Conservation (phyloP, 768 basidiomycete species). For the Russula compacta region DNA sequence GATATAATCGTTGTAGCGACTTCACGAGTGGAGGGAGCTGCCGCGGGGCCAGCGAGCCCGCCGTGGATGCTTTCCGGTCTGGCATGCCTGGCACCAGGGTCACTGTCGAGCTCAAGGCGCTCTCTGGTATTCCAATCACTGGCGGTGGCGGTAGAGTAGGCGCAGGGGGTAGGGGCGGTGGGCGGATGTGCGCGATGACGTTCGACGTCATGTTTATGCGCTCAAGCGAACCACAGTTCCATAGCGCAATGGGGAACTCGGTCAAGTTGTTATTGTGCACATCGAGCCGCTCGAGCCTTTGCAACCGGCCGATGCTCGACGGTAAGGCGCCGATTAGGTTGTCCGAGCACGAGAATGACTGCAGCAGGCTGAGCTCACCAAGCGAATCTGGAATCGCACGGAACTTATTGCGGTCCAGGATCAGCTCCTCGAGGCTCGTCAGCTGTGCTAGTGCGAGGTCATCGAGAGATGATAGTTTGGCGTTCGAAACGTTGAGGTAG, state of each 20-base stretch:
- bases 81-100: conserved; percentile 11
- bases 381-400: conserved; percentile 76
- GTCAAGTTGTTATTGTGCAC: conserved; percentile 86
- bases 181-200: conserved; percentile 61
- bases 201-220: conserved; percentile 87
- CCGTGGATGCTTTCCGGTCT: conserved; percentile 39
- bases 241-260: conserved; percentile 65
- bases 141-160: conserved; percentile 18
- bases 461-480: conserved; percentile 79
- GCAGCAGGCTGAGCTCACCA: conserved; percentile 61
- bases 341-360: conserved; percentile 79
- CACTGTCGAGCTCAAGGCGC: conserved; percentile 11
- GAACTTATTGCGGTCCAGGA: conserved; percentile 82
- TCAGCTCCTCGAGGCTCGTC: conserved; percentile 57
- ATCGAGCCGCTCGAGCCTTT: conserved; percentile 67
- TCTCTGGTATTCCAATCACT: neutral
- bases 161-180: conserved; percentile 35
- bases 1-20: conserved; percentile 68
- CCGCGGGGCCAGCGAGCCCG: conserved; percentile 24
- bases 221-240: conserved; percentile 70
- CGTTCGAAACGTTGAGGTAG: conserved; percentile 75
- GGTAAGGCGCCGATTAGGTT: conserved; percentile 79
- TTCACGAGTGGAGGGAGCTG: conserved; percentile 51
- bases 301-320: conserved; percentile 61
- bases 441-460: conserved; percentile 66